Conservation (phyloP, 176 grass and related monocot genomes). For the Pontederia paniculata region DNA sequence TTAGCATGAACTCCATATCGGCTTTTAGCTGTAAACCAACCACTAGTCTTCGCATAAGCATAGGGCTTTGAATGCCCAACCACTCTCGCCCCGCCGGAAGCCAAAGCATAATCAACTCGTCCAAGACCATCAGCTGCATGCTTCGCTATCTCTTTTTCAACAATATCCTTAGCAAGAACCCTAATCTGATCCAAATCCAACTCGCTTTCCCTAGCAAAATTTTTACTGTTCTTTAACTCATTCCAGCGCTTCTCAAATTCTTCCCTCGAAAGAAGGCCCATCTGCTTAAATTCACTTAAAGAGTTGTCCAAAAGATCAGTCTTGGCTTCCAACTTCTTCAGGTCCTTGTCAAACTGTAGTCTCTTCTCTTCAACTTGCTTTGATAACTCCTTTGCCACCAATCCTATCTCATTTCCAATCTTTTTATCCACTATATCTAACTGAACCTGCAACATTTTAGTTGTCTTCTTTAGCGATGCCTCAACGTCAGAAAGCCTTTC, state of each 20-base stretch:
- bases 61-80: conserved; percentile 51
- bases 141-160: conserved; percentile 68
- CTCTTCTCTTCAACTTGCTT: conserved; percentile 51
- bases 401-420: conserved; percentile 46
- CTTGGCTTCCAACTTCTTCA: conserved; percentile 34
- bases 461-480: conserved; percentile 41
- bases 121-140: conserved; percentile 88
- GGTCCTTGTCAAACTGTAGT: conserved; percentile 26
- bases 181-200: conserved; percentile 57
- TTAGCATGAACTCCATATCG: conserved; percentile 12
- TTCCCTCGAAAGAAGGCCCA: conserved; percentile 37
- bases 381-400: conserved; percentile 24
- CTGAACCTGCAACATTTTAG: conserved; percentile 57
- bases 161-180: conserved; percentile 56
- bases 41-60: conserved; percentile 18
- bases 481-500: conserved; percentile 49
- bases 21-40: conserved; percentile 6
- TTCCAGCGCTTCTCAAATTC: conserved; percentile 52
- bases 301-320: conserved; percentile 37
- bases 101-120: conserved; percentile 74
- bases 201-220: conserved; percentile 3
- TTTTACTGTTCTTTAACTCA: conserved; percentile 35
- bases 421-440: conserved; percentile 76
- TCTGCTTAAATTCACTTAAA: conserved; percentile 37
- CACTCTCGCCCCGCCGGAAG: conserved; percentile 57